Conservation (phyloP, 2,329 filamentous ascomycete species). For the Diaporthe ilicicola region DNA sequence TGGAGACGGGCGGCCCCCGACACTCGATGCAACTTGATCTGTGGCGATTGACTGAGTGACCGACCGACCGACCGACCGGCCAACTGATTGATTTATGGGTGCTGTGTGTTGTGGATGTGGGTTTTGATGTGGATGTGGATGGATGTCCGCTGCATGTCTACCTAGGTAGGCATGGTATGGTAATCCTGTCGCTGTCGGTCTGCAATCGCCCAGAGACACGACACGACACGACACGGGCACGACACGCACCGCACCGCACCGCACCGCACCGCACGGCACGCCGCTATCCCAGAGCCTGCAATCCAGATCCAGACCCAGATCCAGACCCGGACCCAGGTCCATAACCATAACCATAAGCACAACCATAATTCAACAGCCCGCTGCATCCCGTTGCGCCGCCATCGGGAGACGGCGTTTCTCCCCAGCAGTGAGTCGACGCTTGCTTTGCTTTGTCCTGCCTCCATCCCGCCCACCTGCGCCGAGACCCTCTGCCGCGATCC, state of each 20-base stretch:
- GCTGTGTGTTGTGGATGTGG: background rate
- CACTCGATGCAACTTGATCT: slow-evolving; percentile 14
- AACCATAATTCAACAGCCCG: background rate
- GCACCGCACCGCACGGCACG: slow-evolving; percentile 10
- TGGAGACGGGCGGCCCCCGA: slow-evolving; percentile 2
- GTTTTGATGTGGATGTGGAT: slow-evolving; percentile 11
- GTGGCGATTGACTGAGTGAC: background rate
- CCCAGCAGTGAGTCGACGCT: background rate
- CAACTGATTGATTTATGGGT: slow-evolving; percentile 1
- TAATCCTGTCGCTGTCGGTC: slow-evolving; percentile 13
- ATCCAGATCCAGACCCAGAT: no score
- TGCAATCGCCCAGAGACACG: slow-evolving; percentile 13
- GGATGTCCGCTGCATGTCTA: slow-evolving; percentile 3
- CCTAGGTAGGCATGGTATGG: slow-evolving; percentile 19
- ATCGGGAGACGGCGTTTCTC: background rate
- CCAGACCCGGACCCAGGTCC: no score
- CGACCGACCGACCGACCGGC: no score
- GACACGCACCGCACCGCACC: slow-evolving; percentile 7
- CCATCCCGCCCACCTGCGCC: background rate
- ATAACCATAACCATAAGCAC: background rate
- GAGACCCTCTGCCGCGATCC: background rate
- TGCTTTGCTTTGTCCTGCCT: background rate
- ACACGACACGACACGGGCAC: no score
- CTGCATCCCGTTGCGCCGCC: background rate
- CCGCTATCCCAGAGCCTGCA: slow-evolving; percentile 5